phyloP scores from a whole-genome alignment of 805 yeast genomes.

The Wickerhamomyces pijperi region DNA sequence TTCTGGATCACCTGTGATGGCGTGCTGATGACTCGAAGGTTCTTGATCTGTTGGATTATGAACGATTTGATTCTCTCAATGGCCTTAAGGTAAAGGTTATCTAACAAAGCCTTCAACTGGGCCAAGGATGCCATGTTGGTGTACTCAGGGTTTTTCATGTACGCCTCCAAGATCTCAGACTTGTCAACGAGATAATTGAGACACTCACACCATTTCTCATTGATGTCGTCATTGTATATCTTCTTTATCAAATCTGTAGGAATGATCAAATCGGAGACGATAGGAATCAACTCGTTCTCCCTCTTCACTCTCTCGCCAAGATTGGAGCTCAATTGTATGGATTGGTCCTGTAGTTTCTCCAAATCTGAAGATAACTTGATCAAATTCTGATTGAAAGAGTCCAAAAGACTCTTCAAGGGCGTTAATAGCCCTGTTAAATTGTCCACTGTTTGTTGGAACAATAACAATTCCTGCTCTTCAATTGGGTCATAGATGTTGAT shows the following conservation, averaged over 20 bases:
- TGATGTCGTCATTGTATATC: constrained; percentile 46
- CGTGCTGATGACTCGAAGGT: constrained; percentile 48
- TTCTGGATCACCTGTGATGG: constrained; percentile 71
- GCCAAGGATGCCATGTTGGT: constrained; percentile 11
- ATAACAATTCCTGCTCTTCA: constrained; percentile 9
- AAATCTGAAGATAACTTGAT: constrained; percentile 46
- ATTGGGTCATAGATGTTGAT: constrained; percentile 1
- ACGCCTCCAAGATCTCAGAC: constrained; percentile 37
- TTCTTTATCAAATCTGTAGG: constrained; percentile 61
- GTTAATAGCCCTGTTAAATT: constrained; percentile 19
- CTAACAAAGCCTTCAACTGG: constrained; percentile 24
- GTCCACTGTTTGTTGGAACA: constrained; percentile 9
- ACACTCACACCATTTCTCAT: constrained; percentile 56
- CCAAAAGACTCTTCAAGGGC: constrained; percentile 44
- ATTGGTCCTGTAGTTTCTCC: constrained; percentile 45
- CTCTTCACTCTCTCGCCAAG: constrained; percentile 36
- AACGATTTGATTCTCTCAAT: constrained; percentile 69
- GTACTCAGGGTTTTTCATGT: constrained; percentile 14
- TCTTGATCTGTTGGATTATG: constrained; percentile 52
- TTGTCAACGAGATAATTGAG: constrained; percentile 48
- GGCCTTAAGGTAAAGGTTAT: constrained; percentile 46
- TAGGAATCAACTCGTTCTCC: constrained; percentile 50
- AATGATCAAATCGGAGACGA: constrained; percentile 64
- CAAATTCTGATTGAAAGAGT: constrained; percentile 47
- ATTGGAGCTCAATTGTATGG: constrained; percentile 34